Evolutionary conservation across 441 rosid genomes (phyloP).

Genomic region (Codiaeum variegatum): DNA sequence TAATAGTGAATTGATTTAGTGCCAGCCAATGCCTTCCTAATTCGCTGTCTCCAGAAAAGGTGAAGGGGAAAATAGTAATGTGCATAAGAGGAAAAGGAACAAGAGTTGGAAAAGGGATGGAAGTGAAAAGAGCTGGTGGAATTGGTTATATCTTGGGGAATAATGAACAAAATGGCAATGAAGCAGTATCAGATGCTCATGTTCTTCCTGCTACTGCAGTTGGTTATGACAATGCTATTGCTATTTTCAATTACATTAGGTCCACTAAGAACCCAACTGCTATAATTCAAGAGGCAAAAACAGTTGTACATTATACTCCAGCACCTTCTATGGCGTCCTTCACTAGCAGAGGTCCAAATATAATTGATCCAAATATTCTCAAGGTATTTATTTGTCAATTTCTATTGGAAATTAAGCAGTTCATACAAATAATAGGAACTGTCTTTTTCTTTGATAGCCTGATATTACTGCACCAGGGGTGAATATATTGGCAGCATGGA

Average conservation of each 20-base stretch:
- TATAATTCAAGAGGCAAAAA: constrained; percentile 31
- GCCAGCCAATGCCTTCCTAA: constrained; percentile 62
- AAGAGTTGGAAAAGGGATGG: constrained; percentile 51
- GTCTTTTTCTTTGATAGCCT: constrained; percentile 37
- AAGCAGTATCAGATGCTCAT: constrained; percentile 33
- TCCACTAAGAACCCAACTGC: constrained; percentile 48
- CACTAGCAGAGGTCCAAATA: constrained; percentile 53
- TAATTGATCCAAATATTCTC: constrained; percentile 44
- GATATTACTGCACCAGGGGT: constrained; percentile 77
- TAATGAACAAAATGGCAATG: constrained; percentile 23
- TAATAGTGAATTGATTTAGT: background rate
- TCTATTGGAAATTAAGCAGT: background rate
- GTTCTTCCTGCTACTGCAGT: constrained; percentile 55
- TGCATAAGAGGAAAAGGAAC: constrained; percentile 55
- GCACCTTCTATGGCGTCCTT: constrained; percentile 58
- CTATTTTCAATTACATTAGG: constrained; percentile 47
- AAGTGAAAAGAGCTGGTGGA: constrained; percentile 76
- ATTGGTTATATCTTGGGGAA: constrained; percentile 64
- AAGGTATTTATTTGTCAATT: constrained; percentile 34
- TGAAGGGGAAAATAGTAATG: constrained; percentile 66
- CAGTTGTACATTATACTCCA: constrained; percentile 36
- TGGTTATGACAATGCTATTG: constrained; percentile 19
- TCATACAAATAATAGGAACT: background rate
- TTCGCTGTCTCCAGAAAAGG: constrained; percentile 48
- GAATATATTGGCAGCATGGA: constrained; percentile 78